Base-by-base conservation (phyloP, 345 rosid species). In the Pugionium cornutum region DNA sequence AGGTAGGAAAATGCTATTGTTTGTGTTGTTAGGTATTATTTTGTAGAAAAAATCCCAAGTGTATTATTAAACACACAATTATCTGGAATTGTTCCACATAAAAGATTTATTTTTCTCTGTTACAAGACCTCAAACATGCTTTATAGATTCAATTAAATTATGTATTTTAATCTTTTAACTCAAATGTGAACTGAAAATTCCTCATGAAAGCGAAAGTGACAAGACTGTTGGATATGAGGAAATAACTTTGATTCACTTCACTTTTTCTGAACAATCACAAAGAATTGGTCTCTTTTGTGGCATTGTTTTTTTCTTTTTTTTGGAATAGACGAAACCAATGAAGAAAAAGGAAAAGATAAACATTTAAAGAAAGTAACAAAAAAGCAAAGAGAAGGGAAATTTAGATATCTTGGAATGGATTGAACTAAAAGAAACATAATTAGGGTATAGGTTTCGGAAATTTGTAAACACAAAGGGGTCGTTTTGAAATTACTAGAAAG, bases 401-500 rank as follows among this genome's bases (percentile, higher is more conserved):
- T 4, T 44, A 18, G 0, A 18, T 18, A 18, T 18, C 18, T 18
- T 18, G 18, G 18, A 18, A 18, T 18, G 18, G 18, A 18, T 18
- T 18, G 18, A 18, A 18, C 0, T 0, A 18, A 18, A 18, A 0
- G 18, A 18, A 18, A 18, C 18, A 18, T 34, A 34, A 34, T 1
- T 47, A 56, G 6, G 40, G 58, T 39, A 33, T 7, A 9, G 4
- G 0, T 56, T 41, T 10, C 4, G 1, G 27, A 41, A 55, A 48
- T 9, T 0, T 43, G 7, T 2, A 56, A 64, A 56, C 4, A 8
- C 0, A 7, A 49, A 18, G 39, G 70, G 59, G 65, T 56, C 28
- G 32, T 11, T 71, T 8, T 40, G 65, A 50, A 56, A 64, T 51
- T 42, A 40, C 4, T 1, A 26, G 4, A 64, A 54, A 62, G 25